Evolutionary conservation across 2,329 filamentous ascomycete genomes (phyloP), one percentile per base, ranked within the genome.

Genomic region (Lachnellula suecica): DNA sequence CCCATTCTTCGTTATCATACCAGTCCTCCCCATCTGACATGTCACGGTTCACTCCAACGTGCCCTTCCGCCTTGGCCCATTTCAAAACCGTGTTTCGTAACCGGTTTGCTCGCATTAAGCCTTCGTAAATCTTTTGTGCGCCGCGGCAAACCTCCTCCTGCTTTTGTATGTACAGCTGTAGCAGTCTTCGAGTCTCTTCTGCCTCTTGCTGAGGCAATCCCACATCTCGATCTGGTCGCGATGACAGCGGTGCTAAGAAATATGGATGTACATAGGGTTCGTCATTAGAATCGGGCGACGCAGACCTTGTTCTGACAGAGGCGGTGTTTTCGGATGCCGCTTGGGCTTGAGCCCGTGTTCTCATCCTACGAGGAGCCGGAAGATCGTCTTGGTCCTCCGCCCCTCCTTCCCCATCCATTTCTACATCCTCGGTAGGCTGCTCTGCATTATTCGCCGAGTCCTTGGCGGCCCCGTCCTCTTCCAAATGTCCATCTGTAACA

Each of bases 1-100:
- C 82, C 88, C 89, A 93, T 71, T 90, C 87, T 48, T 90, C 86
- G 64, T 82, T 82, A 69, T 95, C 90, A 66, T 91, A 92, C 88
- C 89, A 95, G 67, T 95, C 90, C 73, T 95, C 90, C 10, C 89
- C 89, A 66, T 95, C 90, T 46, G 87, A 91, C 85, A 94, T 85
- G 68, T 92, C 88, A 34, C 64, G 59, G 45, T 84, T 83, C 17
- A 74, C 66, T 2, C 84, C 82, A 47, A 75, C 77, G 63, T 93
- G 89, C 20, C 80, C 88, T 71, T 93, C 89, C 1, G 89, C 86
- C 67, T 91, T 90, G 59, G 85, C 80, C 85, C 88, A 91, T 60
- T 82, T 81, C 66, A 87, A 79, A 3, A 94, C 88, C 19, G 84
- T 79, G 62, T 82, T 83, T 24, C 89, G 80, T 68, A 88, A 79